Conservation (phyloP, 768 basidiomycete species). For the Sporobolomyces phaffii region DNA sequence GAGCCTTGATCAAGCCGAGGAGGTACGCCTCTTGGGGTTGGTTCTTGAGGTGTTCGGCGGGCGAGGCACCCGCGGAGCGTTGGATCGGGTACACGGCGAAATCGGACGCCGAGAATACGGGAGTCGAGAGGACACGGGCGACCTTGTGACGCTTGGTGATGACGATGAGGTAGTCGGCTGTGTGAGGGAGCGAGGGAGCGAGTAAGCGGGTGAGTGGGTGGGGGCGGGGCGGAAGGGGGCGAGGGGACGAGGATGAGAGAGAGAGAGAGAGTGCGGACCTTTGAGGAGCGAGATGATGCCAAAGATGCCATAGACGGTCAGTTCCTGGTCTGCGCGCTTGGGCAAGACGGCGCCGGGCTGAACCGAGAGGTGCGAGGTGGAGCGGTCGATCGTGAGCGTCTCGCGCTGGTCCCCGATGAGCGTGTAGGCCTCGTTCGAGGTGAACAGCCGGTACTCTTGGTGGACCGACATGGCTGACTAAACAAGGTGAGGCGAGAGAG, state of each 20-base stretch:
- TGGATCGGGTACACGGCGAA: constrained; percentile 86
- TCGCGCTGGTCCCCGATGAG: constrained; percentile 37
- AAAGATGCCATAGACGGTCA: constrained; percentile 51
- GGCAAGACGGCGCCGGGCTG: constrained; percentile 41
- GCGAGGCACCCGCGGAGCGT: constrained; percentile 53
- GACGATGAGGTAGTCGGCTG: constrained; percentile 89
- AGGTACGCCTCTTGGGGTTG: constrained; percentile 84
- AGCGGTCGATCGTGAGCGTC: constrained; percentile 47
- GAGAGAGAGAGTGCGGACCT: constrained; percentile 40
- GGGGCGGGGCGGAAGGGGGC: neutral
- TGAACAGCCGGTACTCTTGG: constrained; percentile 32
- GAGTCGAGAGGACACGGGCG: constrained; percentile 72
- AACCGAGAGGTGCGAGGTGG: neutral
- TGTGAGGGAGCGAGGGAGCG: neutral
- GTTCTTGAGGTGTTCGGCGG: constrained; percentile 41
- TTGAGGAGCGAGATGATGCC: constrained; percentile 51
- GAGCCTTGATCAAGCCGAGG: constrained; percentile 75
- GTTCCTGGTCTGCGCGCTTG: constrained; percentile 46
- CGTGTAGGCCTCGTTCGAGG: constrained; percentile 31
- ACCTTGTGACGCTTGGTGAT: constrained; percentile 74
- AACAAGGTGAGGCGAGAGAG: neutral
- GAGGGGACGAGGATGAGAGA: neutral
- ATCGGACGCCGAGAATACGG: constrained; percentile 81
- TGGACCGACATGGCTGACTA: constrained; percentile 1
- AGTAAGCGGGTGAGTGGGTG: neutral